phyloP scores from a whole-genome alignment of 176 grass and related monocot species.

The Zizania latifolia region DNA sequence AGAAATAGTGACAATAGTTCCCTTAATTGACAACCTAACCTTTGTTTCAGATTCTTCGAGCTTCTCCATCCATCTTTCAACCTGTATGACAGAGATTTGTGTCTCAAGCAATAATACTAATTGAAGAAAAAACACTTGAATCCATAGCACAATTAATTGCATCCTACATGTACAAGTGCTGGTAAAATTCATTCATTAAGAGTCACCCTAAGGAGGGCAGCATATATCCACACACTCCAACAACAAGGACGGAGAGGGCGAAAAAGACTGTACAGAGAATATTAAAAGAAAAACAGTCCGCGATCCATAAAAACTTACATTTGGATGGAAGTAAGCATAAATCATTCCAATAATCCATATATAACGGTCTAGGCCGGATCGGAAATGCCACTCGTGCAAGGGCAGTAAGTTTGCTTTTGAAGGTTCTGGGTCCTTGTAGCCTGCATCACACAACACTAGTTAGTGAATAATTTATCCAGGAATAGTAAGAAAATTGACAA shows the following conservation, averaged over 20 bases:
- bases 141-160: not conserved
- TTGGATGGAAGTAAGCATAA: conserved; percentile 84
- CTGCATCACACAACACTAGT: conserved; percentile 24
- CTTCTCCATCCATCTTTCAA: conserved; percentile 45
- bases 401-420: conserved; percentile 54
- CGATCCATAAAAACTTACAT: conserved; percentile 39
- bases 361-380: conserved; percentile 83
- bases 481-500: not conserved
- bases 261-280: not conserved
- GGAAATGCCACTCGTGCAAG: conserved; percentile 85
- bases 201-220: no score
- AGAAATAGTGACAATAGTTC: conserved; percentile 34
- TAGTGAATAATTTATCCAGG: not conserved
- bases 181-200: no score
- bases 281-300: not conserved
- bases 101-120: not conserved
- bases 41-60: conserved; percentile 37
- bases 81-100: conserved; percentile 18
- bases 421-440: conserved; percentile 64
- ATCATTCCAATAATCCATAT: conserved; percentile 95
- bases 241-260: not conserved
- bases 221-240: no score
- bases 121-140: not conserved
- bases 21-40: conserved; percentile 32
- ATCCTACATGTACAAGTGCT: not conserved